These are phyloP conservation scores for Trichosporon inkin DNA, from an alignment of 1,284 basidiomycete genomes.

Conservation along the genomic window DNA sequence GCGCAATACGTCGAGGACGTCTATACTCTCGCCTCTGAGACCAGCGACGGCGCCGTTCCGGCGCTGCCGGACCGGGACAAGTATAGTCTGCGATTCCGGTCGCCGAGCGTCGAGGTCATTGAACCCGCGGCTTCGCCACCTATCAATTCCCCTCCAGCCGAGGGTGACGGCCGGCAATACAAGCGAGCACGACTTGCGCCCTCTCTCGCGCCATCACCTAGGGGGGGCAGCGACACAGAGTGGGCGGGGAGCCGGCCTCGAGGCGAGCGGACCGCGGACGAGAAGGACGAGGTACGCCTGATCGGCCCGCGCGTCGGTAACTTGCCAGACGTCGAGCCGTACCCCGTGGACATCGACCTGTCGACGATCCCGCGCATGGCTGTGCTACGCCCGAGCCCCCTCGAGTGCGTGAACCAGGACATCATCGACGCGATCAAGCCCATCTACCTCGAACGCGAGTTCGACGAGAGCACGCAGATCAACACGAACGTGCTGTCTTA, in stretches of 20 bases:
- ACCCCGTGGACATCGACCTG: constrained; percentile 31
- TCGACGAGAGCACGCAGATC: constrained; percentile 44
- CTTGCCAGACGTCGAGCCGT: constrained; percentile 30
- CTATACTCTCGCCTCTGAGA: constrained; percentile 15
- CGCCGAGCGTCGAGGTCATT: constrained; percentile 12
- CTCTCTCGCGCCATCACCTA: neutral
- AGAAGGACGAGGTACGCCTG: constrained; percentile 10
- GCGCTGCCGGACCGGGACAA: constrained; percentile 21
- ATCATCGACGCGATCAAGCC: constrained; percentile 50
- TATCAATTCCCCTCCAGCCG: neutral
- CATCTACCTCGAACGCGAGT: constrained; percentile 47
- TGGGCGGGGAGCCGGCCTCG: neutral
- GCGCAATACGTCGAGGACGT: constrained; percentile 35
- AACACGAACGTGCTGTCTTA: constrained; percentile 49
- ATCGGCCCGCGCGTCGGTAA: neutral
- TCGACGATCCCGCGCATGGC: constrained; percentile 39
- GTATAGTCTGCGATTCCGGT: constrained; percentile 20
- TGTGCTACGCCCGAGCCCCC: constrained; percentile 37
- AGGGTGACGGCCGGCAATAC: neutral
- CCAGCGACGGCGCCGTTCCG: neutral
- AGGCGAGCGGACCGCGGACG: neutral
- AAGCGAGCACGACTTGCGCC: neutral
- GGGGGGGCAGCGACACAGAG: neutral
- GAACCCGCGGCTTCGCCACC: neutral
- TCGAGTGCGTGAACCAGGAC: constrained; percentile 48